phyloP scores from a whole-genome alignment of 2,329 filamentous ascomycete species.

The Pseudopyricularia javanii region DNA sequence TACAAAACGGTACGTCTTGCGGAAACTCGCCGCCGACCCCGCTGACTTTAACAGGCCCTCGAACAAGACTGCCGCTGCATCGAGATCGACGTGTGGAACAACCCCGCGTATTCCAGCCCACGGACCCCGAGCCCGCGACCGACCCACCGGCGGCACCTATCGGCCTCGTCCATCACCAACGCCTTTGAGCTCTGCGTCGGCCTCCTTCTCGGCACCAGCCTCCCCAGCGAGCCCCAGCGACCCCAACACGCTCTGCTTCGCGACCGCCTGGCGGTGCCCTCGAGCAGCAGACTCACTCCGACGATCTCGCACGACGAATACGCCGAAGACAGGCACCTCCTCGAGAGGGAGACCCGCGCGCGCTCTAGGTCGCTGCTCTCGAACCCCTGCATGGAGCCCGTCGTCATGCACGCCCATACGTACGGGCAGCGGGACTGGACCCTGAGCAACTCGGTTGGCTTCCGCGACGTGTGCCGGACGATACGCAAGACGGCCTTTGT shows the following conservation, averaged over 20 bases:
- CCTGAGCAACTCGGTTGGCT: slow-evolving; percentile 72
- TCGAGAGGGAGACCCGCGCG: background rate
- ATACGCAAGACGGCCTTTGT: slow-evolving; percentile 71
- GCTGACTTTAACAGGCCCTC: slow-evolving; percentile 41
- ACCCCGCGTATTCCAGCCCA: slow-evolving; percentile 27
- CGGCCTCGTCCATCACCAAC: slow-evolving; percentile 16
- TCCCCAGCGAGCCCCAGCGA: no score
- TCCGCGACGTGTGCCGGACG: slow-evolving; percentile 73
- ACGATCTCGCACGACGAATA: slow-evolving; percentile 7
- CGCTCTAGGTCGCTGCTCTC: slow-evolving; percentile 5
- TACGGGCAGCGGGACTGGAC: slow-evolving; percentile 43
- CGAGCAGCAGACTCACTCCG: slow-evolving; percentile 6
- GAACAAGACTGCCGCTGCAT: slow-evolving; percentile 74
- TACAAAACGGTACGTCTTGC: slow-evolving; percentile 52
- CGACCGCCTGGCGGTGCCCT: slow-evolving; percentile 15
- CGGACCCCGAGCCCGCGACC: slow-evolving; percentile 22
- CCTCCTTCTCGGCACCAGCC: no score
- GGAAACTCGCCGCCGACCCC: background rate
- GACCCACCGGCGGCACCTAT: slow-evolving; percentile 33
- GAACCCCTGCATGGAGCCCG: slow-evolving; percentile 42
- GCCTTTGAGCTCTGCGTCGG: slow-evolving; percentile 21
- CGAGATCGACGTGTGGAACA: slow-evolving; percentile 93
- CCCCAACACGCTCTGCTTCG: background rate
- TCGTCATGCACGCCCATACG: slow-evolving; percentile 57
- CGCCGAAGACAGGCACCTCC: slow-evolving; percentile 3